A percentile compares a stretch with the other conserved stretches of the same genome.
Evolutionary conservation across 1,284 basidiomycete species (phyloP).

Genomic region (Cutaneotrichosporon arboriforme): DNA sequence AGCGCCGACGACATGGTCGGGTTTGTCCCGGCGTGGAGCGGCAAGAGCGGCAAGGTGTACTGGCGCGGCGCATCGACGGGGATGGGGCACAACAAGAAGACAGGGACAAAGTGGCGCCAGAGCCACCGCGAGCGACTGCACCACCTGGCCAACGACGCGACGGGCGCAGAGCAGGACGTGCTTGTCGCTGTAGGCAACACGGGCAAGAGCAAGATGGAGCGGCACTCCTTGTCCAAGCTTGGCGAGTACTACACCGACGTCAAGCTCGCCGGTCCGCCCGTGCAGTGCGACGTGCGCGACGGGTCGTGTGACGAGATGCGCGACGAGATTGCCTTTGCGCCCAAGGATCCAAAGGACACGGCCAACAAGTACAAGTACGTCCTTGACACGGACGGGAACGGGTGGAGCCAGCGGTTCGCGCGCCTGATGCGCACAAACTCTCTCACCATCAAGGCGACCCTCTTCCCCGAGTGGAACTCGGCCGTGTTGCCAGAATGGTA

Average conservation of each 20-base stretch:
- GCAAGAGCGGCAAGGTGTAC: slow-evolving; percentile 46
- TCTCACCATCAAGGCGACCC: slow-evolving; percentile 47
- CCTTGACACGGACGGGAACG: slow-evolving; percentile 49
- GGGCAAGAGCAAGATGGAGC: slow-evolving; percentile 36
- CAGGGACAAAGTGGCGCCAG: slow-evolving; percentile 41
- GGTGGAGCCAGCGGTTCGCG: slow-evolving; percentile 48
- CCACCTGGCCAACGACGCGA: slow-evolving; percentile 40
- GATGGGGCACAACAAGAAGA: slow-evolving; percentile 41
- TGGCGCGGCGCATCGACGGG: slow-evolving; percentile 48
- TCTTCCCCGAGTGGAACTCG: slow-evolving; percentile 50
- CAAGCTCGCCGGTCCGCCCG: slow-evolving; percentile 39
- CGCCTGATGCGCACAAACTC: slow-evolving; percentile 46
- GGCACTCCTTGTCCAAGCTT: slow-evolving; percentile 28
- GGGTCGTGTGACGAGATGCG: slow-evolving; percentile 48
- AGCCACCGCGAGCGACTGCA: slow-evolving; percentile 47
- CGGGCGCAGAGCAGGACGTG: slow-evolving; percentile 27
- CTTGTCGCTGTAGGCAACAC: slow-evolving; percentile 34
- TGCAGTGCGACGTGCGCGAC: slow-evolving; percentile 47
- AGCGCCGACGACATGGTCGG: slow-evolving; percentile 42
- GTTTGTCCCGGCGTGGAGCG: slow-evolving; percentile 42
- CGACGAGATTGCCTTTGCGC: slow-evolving; percentile 41
- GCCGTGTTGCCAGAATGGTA: slow-evolving; percentile 48
- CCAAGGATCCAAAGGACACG: slow-evolving; percentile 39
- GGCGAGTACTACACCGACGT: slow-evolving; percentile 47
- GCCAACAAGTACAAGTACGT: slow-evolving; percentile 49